Conservation (phyloP, 208 protist species). For the Strigomonas culicis region DNA sequence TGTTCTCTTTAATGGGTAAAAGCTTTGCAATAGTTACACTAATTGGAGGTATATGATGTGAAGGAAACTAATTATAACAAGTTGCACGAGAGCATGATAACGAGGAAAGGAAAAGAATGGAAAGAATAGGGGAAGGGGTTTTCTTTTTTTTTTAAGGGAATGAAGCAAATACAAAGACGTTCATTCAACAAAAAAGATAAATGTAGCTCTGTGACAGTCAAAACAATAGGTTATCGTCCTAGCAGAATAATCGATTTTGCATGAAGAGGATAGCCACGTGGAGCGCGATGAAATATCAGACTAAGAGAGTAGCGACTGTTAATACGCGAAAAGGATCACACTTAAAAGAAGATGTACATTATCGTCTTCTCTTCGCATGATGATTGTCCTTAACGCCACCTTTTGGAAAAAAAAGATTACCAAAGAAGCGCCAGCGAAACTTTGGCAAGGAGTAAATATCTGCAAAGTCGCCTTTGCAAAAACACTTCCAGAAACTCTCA, state of each 20-base stretch:
- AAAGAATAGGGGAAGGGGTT: too few relatives aligned
- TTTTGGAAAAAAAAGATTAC: neutral
- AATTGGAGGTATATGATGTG: neutral
- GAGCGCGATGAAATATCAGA: too few relatives aligned
- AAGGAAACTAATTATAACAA: slow-evolving; percentile 1
- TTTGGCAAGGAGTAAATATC: slow-evolving; percentile 62
- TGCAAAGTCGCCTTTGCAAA: slow-evolving; percentile 46
- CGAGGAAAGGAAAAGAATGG: neutral
- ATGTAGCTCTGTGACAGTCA: too few relatives aligned
- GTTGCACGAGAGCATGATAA: neutral
- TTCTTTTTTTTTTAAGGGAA: too few relatives aligned
- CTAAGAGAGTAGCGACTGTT: too few relatives aligned
- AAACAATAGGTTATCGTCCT: too few relatives aligned
- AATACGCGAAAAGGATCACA: too few relatives aligned
- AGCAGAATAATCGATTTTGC: too few relatives aligned
- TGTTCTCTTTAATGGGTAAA: neutral
- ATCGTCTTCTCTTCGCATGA: neutral
- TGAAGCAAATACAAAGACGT: too few relatives aligned
- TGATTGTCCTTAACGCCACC: neutral
- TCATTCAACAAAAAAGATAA: too few relatives aligned
- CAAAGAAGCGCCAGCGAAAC: neutral
- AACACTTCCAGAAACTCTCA: slow-evolving; percentile 58
- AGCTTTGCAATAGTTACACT: neutral
- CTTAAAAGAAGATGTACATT: too few relatives aligned
- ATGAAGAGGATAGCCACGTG: too few relatives aligned